Base-by-base conservation (phyloP, 345 rosid species). In the Eucalyptus sp. region DNA sequence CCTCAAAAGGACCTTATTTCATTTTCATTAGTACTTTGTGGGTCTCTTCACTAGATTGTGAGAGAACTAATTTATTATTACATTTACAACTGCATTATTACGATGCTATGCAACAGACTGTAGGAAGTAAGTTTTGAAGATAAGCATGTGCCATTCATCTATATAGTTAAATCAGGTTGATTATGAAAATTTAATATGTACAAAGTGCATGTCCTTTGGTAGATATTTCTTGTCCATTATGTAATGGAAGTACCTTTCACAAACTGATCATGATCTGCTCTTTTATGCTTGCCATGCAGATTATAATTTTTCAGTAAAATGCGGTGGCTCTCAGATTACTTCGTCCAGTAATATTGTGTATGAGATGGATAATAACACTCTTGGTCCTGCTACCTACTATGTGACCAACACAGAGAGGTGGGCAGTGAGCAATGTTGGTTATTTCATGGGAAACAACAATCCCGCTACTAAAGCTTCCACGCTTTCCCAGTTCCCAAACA, bases 381-480 rank as follows among this genome's bases (percentile, higher is more conserved):
- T 94, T 89, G 96, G 97, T 89, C 92, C 96, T 33, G 94, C 96
- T 51, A 88, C 98, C 2, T 95, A 93, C 91, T 87, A 90, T n/a
- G 95, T 96, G 50, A 90, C 93, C 56, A 88, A 87, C 86, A 58
- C 86, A 86, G 15, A 83, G 5, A 94, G 91, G 27, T 95, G 95
- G 94, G 95, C 92, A 43, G 93, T 94, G 37, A 93, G 94, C 87
- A 94, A 90, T 60, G 93, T 88, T 76, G 95, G 95, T 86, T 89
- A 29, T 52, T 93, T 92, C 88, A n/a, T 91, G 20, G 93, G 89
- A 48, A 87, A 2, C 91, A 88, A 31, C 86, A 90, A 90, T 81
- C 93, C 94, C 15, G 88, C 17, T 29, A 91, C 92, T 88, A 91
- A 4, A 48, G 43, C 9, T 50, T 86, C 76, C 51, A 87, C 94